Conservation (phyloP, 164 flowering plant genomes). For the Platanus orientalis region DNA sequence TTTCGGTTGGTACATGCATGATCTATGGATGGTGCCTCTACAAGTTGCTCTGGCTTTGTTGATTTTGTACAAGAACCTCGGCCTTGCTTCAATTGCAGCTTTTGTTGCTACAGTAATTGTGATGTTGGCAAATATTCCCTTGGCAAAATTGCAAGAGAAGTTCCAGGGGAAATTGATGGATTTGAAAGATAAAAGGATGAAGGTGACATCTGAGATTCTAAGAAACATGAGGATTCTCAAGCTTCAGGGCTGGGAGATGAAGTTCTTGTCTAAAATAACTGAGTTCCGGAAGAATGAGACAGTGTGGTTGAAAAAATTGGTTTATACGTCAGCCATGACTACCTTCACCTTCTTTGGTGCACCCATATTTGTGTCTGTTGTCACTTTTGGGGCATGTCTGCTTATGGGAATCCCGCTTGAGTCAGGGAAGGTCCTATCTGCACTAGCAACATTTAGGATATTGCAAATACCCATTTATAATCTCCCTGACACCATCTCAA, state of each 20-base stretch:
- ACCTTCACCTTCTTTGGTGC: constrained; percentile 38
- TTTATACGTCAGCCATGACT: constrained; percentile 32
- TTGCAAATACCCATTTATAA: constrained; percentile 44
- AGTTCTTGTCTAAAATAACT: constrained; percentile 39
- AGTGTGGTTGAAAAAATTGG: constrained; percentile 35
- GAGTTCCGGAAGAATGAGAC: constrained; percentile 34
- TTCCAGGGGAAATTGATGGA: constrained; percentile 46
- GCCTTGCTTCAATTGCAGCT: constrained; percentile 31
- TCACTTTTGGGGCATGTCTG: constrained; percentile 41
- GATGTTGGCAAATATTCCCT: constrained; percentile 43
- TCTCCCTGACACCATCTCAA: constrained; percentile 45
- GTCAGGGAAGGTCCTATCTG: constrained; percentile 43
- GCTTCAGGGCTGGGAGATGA: constrained; percentile 63
- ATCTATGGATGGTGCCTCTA: constrained; percentile 35
- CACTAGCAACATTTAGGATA: constrained; percentile 50
- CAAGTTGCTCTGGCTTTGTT: constrained; percentile 38
- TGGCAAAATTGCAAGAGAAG: constrained; percentile 35
- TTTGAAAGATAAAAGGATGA: constrained; percentile 49
- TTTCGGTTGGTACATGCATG: constrained; percentile 41
- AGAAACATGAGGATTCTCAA: constrained; percentile 59
- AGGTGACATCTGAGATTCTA: constrained; percentile 44
- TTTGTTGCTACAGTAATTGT: constrained; percentile 30
- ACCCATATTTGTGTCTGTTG: constrained; percentile 46
- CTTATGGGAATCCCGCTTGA: constrained; percentile 43
- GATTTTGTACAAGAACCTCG: constrained; percentile 35